phyloP scores from a whole-genome alignment of 768 basidiomycete species.

The Mycena pura region DNA sequence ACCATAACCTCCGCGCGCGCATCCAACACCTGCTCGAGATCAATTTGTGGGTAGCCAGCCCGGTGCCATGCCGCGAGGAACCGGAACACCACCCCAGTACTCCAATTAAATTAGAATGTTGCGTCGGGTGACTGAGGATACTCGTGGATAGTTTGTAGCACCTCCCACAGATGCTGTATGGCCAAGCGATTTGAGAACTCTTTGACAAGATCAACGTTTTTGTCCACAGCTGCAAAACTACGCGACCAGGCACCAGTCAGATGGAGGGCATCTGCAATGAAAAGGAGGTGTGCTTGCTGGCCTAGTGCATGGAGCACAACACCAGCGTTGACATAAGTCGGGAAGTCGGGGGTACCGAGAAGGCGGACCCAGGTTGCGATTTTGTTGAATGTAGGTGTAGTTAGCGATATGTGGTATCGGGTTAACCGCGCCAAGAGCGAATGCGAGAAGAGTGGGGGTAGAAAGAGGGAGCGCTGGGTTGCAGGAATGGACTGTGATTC shows the following conservation, averaged over 20 bases:
- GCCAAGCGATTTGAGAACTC: neutral
- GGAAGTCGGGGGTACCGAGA: neutral
- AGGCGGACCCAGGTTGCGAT: neutral
- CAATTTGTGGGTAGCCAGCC: neutral
- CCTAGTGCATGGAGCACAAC: neutral
- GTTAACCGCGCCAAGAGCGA: neutral
- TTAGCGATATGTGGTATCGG: neutral
- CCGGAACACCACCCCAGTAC: neutral
- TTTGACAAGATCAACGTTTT: neutral
- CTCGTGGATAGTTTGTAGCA: neutral
- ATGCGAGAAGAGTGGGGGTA: neutral
- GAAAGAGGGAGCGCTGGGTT: neutral
- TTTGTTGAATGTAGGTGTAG: neutral
- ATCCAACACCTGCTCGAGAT: neutral
- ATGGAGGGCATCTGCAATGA: neutral
- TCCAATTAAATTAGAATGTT: neutral
- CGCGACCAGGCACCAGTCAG: neutral
- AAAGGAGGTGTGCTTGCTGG: neutral
- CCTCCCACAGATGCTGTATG: neutral
- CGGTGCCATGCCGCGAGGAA: neutral
- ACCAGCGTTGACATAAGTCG: neutral
- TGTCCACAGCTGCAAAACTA: neutral
- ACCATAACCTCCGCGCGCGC: neutral
- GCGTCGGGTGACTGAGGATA: neutral
- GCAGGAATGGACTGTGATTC: neutral